A percentile compares a stretch with the other conserved stretches of the same genome.
Evolutionary conservation across 2,329 filamentous ascomycete genomes (phyloP).

Genomic region (Fusarium foetens): DNA sequence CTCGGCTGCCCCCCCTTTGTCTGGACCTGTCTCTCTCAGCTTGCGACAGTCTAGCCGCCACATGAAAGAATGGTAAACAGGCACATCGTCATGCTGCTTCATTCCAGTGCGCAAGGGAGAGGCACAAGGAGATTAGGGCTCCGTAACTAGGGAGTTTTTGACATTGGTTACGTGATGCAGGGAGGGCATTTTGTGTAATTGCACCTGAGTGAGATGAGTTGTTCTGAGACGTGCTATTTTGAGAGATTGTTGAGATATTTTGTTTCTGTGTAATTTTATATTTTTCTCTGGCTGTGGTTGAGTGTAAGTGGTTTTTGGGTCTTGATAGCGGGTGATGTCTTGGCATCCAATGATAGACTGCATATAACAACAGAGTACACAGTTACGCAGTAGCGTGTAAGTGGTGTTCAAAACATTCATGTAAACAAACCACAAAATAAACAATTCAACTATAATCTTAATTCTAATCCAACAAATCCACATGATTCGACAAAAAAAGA

Average conservation of each 20-base stretch:
- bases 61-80: conserved; percentile 31
- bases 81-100: conserved; percentile 17
- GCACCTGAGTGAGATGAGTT: neutral
- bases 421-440: conserved; percentile 1
- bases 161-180: neutral
- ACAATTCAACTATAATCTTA: neutral
- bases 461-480: neutral
- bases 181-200: conserved; percentile 8
- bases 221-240: conserved; percentile 6
- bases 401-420: neutral
- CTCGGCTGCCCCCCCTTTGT: neutral
- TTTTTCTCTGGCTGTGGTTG: neutral
- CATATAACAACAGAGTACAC: neutral
- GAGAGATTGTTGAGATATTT: neutral
- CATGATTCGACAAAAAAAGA: neutral
- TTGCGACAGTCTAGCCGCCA: conserved; percentile 24
- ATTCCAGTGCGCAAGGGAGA: conserved; percentile 37
- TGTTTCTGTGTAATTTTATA: conserved; percentile 11
- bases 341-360: neutral
- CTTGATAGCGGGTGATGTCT: neutral
- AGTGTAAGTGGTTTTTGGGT: conserved; percentile 19
- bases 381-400: neutral
- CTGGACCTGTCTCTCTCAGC: neutral
- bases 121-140: conserved; percentile 21
- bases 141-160: conserved; percentile 28